Base-by-base conservation (phyloP, 306 rosid genomes). In the Sesbania bispinosa region DNA sequence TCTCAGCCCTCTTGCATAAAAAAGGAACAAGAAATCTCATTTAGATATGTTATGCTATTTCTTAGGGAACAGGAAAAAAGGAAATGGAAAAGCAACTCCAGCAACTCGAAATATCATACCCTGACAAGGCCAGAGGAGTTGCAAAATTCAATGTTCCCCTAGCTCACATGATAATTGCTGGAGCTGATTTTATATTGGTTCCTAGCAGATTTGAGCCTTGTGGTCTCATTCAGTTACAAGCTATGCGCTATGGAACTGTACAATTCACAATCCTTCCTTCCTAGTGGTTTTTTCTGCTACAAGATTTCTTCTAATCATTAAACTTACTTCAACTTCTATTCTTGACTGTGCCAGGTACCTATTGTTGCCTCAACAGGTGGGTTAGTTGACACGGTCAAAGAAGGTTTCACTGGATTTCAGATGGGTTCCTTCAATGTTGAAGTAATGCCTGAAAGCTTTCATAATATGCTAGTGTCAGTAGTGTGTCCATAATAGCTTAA, bases 171-270 rank as follows among this genome's bases (percentile, higher is more conserved):
- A 88, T 88, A 54, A 86, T 85, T 23, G 97, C 87, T 7, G 96
- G 88, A 64, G 96, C 90, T 55, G 92, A 90, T 75, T 90, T 86
- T 62, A 76, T 90, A 38, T 27, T 88, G 79, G 51, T 88, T 75
- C 94, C 96, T 26, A 90, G 94, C 76, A 84, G 94, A 86, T 86
- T 88, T 71, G 97, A 90, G 78, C 97, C 97, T 29, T 88, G 97
- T 62, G 97, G 97, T 27, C 90, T 90, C 69, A 90, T 90, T 81
- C 97, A 90, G 73, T 29, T 90, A 66, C 97, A 90, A 46, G 94
- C 97, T 39, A 90, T 90, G 97, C 92, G 90, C 63, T 90, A 88
- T 8, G 97, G 94, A 84, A 83, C 90, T 2, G 94, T 90, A 88
- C 4, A 30, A 19, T 59, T 18, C 66, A 36, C 50, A n/a, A 15